phyloP scores from a whole-genome alignment of 2,329 filamentous ascomycete genomes.

The Teratosphaeria gauchensis region DNA sequence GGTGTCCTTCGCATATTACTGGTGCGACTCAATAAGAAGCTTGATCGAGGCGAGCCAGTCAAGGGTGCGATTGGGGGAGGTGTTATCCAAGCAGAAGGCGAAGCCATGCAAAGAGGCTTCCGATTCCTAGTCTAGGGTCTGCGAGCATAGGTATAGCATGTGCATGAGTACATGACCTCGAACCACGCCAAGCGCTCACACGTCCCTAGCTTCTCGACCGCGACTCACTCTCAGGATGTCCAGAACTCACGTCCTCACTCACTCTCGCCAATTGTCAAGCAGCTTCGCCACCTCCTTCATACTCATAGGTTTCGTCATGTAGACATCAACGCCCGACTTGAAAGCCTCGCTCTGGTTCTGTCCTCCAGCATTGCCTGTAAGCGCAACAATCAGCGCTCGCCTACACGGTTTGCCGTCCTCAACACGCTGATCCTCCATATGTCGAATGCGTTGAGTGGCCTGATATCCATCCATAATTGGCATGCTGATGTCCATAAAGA shows the following conservation, averaged over 20 bases:
- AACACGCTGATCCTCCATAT: neutral
- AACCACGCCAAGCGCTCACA: neutral
- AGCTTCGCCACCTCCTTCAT: constrained; percentile 13
- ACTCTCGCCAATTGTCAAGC: neutral
- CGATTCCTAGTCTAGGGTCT: neutral
- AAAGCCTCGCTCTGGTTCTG: constrained; percentile 18
- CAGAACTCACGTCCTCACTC: neutral
- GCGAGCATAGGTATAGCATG: neutral
- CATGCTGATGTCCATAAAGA: constrained; percentile 39
- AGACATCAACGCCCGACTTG: constrained; percentile 21
- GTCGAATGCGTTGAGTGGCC: constrained; percentile 21
- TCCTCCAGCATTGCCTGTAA: constrained; percentile 24
- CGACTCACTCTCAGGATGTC: neutral
- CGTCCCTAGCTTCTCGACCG: neutral
- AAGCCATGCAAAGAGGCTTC: constrained; percentile 1
- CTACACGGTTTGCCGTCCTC: neutral
- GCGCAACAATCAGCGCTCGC: constrained; percentile 16
- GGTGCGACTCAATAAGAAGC: constrained; percentile 56
- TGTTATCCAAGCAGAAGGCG: neutral
- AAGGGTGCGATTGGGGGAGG: neutral
- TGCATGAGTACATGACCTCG: neutral
- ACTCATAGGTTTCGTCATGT: constrained; percentile 25
- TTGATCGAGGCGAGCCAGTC: constrained; percentile 37
- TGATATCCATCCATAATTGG: constrained; percentile 26
- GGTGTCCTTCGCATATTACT: constrained; percentile 55